Percentiles rank a stretch among this genome's conserved stretches.
Conservation (phyloP, 768 basidiomycete genomes). For the Psilocybe cubensis region DNA sequence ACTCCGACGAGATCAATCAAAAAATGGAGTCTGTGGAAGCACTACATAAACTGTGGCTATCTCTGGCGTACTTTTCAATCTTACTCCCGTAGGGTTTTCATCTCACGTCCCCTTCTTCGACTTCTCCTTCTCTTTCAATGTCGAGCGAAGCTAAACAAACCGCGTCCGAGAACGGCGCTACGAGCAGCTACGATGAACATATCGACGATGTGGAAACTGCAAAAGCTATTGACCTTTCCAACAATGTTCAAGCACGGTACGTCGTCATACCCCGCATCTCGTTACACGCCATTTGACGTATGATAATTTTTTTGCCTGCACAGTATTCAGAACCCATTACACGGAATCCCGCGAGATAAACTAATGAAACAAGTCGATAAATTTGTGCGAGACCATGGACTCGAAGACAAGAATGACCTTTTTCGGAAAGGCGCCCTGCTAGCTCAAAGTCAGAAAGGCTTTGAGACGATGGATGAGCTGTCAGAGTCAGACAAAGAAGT, state of each 20-base stretch:
- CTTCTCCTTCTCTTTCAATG: slow-evolving; percentile 25
- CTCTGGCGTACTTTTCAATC: slow-evolving; percentile 14
- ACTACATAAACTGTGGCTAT: slow-evolving; percentile 23
- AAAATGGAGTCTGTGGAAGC: slow-evolving; percentile 11
- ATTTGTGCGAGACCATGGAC: slow-evolving; percentile 56
- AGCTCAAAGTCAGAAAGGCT: slow-evolving; percentile 65
- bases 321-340: slow-evolving; percentile 50
- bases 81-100: slow-evolving; percentile 13
- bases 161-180: slow-evolving; percentile 12
- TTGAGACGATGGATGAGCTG: slow-evolving; percentile 42
- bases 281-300: neutral
- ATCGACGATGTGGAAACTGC: slow-evolving; percentile 8
- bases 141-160: slow-evolving; percentile 27
- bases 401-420: slow-evolving; percentile 45
- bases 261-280: slow-evolving; percentile 5
- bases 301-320: neutral
- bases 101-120: slow-evolving; percentile 7
- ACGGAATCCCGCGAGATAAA: slow-evolving; percentile 60
- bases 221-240: slow-evolving; percentile 31
- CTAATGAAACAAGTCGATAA: slow-evolving; percentile 62
- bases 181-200: slow-evolving; percentile 29
- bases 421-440: slow-evolving; percentile 75
- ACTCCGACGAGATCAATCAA: neutral
- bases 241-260: slow-evolving; percentile 47
- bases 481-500: slow-evolving; percentile 40